Percentiles rank a stretch among this genome's conserved stretches.
These are phyloP conservation scores for Rhizophagus clarus DNA, from an alignment of 192 early-diverging fungal genomes.

Conservation along the genomic window DNA sequence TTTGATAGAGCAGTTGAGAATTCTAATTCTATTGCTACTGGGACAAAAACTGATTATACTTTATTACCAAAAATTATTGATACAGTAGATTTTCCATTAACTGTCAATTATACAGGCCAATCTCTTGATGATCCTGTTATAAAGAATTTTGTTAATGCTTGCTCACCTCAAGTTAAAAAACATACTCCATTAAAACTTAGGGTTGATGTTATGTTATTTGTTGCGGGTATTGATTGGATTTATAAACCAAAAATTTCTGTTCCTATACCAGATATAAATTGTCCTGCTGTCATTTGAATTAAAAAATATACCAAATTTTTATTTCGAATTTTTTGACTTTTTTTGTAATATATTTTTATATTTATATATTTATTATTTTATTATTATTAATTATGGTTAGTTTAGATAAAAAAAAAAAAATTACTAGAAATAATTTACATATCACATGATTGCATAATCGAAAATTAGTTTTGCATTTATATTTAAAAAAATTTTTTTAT, in stretches of 20 bases:
- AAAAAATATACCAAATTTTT: no score
- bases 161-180: background rate
- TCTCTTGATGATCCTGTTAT: background rate
- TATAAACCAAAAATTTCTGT: constrained; percentile 10
- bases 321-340: no score
- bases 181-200: background rate
- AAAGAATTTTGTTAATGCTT: constrained; percentile 1
- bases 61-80: background rate
- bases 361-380: no score
- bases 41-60: background rate
- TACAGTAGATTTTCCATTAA: background rate
- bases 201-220: constrained; percentile 1
- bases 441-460: no score
- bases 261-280: background rate
- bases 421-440: no score
- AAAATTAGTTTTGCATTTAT: no score
- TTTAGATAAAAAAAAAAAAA: no score
- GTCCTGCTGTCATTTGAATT: background rate
- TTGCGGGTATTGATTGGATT: constrained; percentile 16
- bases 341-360: no score
- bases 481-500: no score
- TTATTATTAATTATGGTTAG: no score
- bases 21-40: constrained; percentile 17
- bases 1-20: background rate
- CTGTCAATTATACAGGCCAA: background rate